Evolutionary conservation across 495 filamentous ascomycete species (phyloP), one percentile per base, ranked within the genome.

Genomic region (Alectoria sarmentosa): DNA sequence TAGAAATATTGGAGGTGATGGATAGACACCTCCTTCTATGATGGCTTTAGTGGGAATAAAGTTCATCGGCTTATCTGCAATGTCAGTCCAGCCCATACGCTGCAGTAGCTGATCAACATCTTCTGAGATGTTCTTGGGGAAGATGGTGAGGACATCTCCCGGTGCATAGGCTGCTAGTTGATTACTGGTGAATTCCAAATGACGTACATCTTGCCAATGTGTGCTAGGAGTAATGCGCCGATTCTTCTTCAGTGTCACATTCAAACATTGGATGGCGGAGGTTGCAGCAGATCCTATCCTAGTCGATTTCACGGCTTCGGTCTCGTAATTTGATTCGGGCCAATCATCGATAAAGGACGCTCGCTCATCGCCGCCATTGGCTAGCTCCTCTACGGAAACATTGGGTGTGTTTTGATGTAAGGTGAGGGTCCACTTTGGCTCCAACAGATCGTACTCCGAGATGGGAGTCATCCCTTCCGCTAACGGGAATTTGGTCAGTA

Each of bases 161-260:
- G 95, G 91, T 0, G 69, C 68, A 63, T 87, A 85, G 0, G 72
- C 64, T 19, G 82, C 65, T 1, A 73, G 67, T 14, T 78, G 71
- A 1, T 78, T 65, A 4, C 86, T 72, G 0, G 78, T 77, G 21
- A 96, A 77, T 2, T 72, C 73, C n/a, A 97, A 75, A 59, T 86
- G 83, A 4, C 94, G 87, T 38, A 98, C 94, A 78, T 98, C 95
- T 74, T 99, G 94, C 88, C 91, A 97, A 73, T 99, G 94, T 10
- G 73, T 76, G 10, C 67, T 52, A 3, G 92, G 84, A 0, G 94
- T 98, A 1, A 96, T 70, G 37, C 92, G 83, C n/a, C 74, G 73
- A 71, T 96, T 96, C 30, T 77, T 63, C 0, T 71, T 69, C 10
- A 83, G 66, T 1, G 72, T 79, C 7, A 72, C 70, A 1, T 14